Percentiles rank a stretch among this genome's conserved stretches.
These are phyloP conservation scores for Phytophthora sojae DNA, from an alignment of 352 stramenopile species.

Conservation along the genomic window DNA sequence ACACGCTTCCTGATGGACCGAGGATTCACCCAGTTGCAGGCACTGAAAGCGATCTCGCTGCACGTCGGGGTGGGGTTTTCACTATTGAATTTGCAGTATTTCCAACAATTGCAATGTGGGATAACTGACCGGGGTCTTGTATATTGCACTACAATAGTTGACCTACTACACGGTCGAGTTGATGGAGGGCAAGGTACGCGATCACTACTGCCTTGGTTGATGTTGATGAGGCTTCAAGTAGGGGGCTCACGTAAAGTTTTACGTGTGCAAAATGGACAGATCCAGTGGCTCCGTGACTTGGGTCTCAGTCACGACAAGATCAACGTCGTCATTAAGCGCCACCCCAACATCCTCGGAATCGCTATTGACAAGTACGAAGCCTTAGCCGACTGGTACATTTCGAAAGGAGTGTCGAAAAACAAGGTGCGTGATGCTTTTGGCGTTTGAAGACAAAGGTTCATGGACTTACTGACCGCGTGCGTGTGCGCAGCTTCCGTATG, in stretches of 20 bases:
- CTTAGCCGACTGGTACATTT: slow-evolving; percentile 50
- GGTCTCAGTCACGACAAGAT: slow-evolving; percentile 45
- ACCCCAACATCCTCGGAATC: slow-evolving; percentile 51
- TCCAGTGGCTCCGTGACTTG: slow-evolving; percentile 42
- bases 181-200: slow-evolving; percentile 51
- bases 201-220: neutral
- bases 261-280: slow-evolving; percentile 16
- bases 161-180: slow-evolving; percentile 35
- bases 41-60: slow-evolving; percentile 40
- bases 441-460: neutral
- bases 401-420: slow-evolving; percentile 30
- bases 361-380: slow-evolving; percentile 36
- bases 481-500: slow-evolving; percentile 48
- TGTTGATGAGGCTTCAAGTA: neutral
- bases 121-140: neutral
- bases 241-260: neutral
- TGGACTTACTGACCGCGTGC: neutral
- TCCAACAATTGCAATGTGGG: neutral
- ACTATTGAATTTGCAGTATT: neutral
- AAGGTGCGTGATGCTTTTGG: slow-evolving; percentile 29
- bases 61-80: slow-evolving; percentile 40
- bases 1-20: slow-evolving; percentile 39
- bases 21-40: slow-evolving; percentile 41
- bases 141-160: slow-evolving; percentile 25
- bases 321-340: slow-evolving; percentile 39